Evolutionary conservation across 2,329 filamentous ascomycete genomes (phyloP), one percentile per base, ranked within the genome.

Genomic region (Cercospora sojina): DNA sequence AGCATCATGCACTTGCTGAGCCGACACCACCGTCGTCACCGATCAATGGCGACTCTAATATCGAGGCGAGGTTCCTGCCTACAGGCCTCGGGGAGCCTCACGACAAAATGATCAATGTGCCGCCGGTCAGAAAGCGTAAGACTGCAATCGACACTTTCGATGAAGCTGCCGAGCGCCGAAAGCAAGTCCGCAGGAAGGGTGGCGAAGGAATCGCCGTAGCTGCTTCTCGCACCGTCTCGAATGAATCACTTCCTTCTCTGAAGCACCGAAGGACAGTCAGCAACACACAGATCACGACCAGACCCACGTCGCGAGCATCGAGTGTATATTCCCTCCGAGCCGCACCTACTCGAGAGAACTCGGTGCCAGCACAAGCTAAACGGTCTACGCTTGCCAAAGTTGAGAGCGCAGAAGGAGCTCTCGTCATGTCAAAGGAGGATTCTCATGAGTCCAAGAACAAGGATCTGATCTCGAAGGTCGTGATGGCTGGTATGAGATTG

Each of bases 401-500:
- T 5, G 69, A 76, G 25, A 76, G 67, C 59, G 67, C 69, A 9
- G 63, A 71, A 18, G 55, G 25, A 18, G 47, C 29, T 5, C n/a
- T 64, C 4, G 55, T 62, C 13, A 59, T 64, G 3, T 41, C 65
- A n/a, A 55, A 64, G 27, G 58, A 66, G n/a, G 18, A 55, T 6
- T 61, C 68, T 2, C 61, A 68, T 8, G 74, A 76, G 32, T 63
- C 64, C 25, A 77, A 74, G 57, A 85, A 85, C 72, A 84, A 84
- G 66, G 81, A 83, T n/a, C 73, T 79, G 2, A 74, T 85, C 3
- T 81, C 81, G 0, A 78, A 81, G n/a, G 76, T 83, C 4, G 80
- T 85, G 25, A 83, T 85, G 81, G 81, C 83, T 5, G 83, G 82
- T 3, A 83, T 85, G 82, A 81, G 83, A 1, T 78, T 85, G 67